Conservation (phyloP, 2,329 filamentous ascomycete genomes). For the Mycosphaerella sp. region DNA sequence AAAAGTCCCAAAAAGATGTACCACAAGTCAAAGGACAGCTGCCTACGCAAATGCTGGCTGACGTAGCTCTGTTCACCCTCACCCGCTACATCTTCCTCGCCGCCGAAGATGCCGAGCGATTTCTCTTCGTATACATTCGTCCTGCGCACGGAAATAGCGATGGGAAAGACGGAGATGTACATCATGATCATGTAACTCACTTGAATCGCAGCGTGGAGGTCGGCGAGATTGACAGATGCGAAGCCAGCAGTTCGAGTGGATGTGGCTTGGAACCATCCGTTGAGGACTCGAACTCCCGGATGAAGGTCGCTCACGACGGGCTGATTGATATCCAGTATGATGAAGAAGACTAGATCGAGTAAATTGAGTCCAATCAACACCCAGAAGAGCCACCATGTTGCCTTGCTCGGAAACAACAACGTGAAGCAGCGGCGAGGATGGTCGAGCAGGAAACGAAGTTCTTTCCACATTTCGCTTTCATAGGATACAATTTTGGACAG, state of each 20-base stretch:
- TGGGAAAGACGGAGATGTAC: constrained; percentile 97
- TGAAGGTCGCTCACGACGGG: constrained; percentile 61
- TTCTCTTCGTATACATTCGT: constrained; percentile 97
- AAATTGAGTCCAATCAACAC: constrained; percentile 76
- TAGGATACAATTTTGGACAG: constrained; percentile 59
- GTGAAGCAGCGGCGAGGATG: constrained; percentile 96
- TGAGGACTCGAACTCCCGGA: constrained; percentile 67
- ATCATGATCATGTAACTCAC: constrained; percentile 98
- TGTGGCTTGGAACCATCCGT: constrained; percentile 84
- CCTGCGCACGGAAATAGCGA: constrained; percentile 86
- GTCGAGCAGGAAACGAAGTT: constrained; percentile 82
- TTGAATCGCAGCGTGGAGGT: constrained; percentile 82
- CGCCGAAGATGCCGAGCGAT: constrained; percentile 66
- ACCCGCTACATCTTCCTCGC: constrained; percentile 45
- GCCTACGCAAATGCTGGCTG: constrained; percentile 80
- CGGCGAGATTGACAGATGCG: constrained; percentile 67
- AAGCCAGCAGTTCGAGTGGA: constrained; percentile 90
- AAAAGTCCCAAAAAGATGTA: constrained; percentile 93
- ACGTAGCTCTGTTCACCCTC: constrained; percentile 71
- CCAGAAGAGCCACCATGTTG: constrained; percentile 94
- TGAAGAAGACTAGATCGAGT: constrained; percentile 82
- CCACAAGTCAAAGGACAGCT: constrained; percentile 96
- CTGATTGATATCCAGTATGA: constrained; percentile 80
- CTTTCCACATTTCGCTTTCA: constrained; percentile 73
- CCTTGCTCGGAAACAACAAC: constrained; percentile 77